Conservation (phyloP, 2,329 filamentous ascomycete species). For the Aureobasidium namibiae region DNA sequence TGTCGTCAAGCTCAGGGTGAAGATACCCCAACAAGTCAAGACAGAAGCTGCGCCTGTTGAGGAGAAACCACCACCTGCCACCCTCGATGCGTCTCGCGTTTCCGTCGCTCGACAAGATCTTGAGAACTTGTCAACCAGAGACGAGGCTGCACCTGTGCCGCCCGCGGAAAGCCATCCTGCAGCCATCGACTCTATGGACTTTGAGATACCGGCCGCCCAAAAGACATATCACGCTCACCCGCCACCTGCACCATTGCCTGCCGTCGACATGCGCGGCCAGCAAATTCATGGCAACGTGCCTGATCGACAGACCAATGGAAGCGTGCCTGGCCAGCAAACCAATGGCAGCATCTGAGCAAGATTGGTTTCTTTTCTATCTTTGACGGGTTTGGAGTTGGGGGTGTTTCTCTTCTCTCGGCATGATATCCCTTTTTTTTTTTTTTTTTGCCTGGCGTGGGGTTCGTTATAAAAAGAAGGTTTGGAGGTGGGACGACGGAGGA, state of each 20-base stretch:
- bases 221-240: slow-evolving; percentile 1
- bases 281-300: too few relatives aligned
- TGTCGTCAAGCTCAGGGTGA: slow-evolving; percentile 59
- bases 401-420: neutral
- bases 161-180: neutral
- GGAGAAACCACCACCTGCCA: neutral
- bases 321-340: too few relatives aligned
- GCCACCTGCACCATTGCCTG: neutral
- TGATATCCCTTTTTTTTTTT: neutral
- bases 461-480: neutral
- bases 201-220: neutral
- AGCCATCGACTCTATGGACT: neutral
- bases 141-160: neutral
- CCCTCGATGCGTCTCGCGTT: neutral
- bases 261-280: neutral
- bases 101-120: neutral
- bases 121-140: neutral
- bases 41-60: neutral
- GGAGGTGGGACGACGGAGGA: neutral
- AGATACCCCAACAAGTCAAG: neutral
- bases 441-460: neutral
- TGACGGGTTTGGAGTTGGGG: neutral
- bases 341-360: neutral
- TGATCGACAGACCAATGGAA: too few relatives aligned
- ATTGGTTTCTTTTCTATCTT: neutral